Percentiles rank a stretch among this genome's conserved stretches.
Conservation (phyloP, 306 rosid genomes). For the Cicer cuneatum region DNA sequence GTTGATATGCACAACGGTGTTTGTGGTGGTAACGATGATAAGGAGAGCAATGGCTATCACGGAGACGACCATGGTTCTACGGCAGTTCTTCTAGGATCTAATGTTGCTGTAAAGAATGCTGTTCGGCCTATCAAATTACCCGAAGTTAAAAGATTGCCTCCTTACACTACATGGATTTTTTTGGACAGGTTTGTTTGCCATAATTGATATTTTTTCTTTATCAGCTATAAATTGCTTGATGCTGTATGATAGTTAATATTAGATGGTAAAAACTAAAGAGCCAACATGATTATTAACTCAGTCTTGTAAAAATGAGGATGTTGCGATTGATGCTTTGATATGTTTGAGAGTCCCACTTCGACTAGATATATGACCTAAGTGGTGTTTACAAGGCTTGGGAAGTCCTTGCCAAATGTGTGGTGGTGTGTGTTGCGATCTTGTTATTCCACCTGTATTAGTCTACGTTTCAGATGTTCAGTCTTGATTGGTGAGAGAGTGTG, state of each 20-base stretch:
- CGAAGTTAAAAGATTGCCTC: slow-evolving; percentile 85
- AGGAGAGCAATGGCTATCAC: slow-evolving; percentile 62
- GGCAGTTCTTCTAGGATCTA: slow-evolving; percentile 95
- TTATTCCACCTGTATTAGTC: neutral
- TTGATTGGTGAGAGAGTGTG: neutral
- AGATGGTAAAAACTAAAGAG: neutral
- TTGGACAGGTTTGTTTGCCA: slow-evolving; percentile 79
- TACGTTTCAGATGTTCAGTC: neutral
- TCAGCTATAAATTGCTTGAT: neutral
- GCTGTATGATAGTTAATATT: neutral
- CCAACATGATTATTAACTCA: neutral
- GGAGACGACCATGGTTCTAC: slow-evolving; percentile 81
- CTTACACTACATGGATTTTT: slow-evolving; percentile 98
- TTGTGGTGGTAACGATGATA: slow-evolving; percentile 63
- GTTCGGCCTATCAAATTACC: slow-evolving; percentile 91
- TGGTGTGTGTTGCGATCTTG: neutral
- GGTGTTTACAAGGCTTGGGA: neutral
- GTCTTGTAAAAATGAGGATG: slow-evolving; percentile 8
- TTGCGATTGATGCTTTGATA: neutral
- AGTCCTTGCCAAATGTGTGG: neutral
- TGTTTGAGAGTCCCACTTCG: neutral
- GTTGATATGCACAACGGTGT: slow-evolving; percentile 82
- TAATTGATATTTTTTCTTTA: slow-evolving; percentile 39
- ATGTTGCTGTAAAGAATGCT: slow-evolving; percentile 87
- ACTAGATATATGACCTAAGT: neutral